Evolutionary conservation across 495 filamentous ascomycete species (phyloP).

Genomic region (Hypoxylon subgilvum): DNA sequence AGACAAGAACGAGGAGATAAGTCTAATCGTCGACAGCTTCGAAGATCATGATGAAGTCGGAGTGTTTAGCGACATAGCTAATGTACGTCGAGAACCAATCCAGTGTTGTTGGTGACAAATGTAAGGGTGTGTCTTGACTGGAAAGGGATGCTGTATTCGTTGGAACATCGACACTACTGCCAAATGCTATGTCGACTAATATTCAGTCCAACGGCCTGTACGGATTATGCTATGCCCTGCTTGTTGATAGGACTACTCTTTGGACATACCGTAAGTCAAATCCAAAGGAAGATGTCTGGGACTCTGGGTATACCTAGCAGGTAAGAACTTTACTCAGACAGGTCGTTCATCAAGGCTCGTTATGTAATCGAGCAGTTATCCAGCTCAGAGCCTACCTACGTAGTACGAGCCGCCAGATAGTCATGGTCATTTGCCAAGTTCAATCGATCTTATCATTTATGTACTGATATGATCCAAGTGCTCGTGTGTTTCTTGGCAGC

Average conservation of each 20-base stretch:
- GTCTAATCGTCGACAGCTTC: constrained; percentile 6
- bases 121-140: not conserved
- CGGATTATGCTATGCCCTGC: too few relatives aligned
- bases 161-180: not conserved
- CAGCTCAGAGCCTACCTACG: too few relatives aligned
- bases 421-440: not conserved
- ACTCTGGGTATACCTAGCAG: too few relatives aligned
- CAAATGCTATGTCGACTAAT: too few relatives aligned
- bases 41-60: constrained; percentile 19
- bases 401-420: too few relatives aligned
- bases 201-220: too few relatives aligned
- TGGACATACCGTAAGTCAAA: too few relatives aligned
- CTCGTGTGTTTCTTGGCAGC: constrained; percentile 3
- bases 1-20: constrained; percentile 1
- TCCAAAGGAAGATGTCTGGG: too few relatives aligned
- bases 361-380: constrained; percentile 7
- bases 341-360: not conserved
- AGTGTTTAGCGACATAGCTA: constrained; percentile 10
- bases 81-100: constrained; percentile 24
- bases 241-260: too few relatives aligned
- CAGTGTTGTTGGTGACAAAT: constrained; percentile 5
- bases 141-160: constrained; percentile 1
- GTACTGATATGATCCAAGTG: not conserved
- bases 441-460: not conserved
- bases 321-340: too few relatives aligned